Evolutionary conservation across 192 early-diverging fungal species (phyloP).

Genomic region (Coemansia umbellata): DNA sequence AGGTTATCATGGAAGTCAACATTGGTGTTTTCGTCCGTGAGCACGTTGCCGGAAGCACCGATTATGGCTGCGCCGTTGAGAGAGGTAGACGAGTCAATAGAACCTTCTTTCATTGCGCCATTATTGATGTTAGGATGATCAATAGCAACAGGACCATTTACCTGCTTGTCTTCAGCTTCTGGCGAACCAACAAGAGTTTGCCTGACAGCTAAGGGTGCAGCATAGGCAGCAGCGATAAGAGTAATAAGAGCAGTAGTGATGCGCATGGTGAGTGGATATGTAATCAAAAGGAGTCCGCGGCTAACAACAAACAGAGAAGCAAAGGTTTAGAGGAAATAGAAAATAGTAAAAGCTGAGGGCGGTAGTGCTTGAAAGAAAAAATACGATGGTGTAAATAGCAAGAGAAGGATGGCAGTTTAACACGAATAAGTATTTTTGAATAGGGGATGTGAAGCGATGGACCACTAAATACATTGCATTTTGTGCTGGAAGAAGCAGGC

Average conservation of each 20-base stretch:
- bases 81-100: constrained; percentile 30
- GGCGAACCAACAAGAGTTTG: constrained; percentile 33
- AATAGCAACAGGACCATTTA: constrained; percentile 42
- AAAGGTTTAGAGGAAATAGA: no score
- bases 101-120: constrained; percentile 26
- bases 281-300: no score
- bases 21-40: constrained; percentile 30
- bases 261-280: no score
- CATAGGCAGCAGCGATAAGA: constrained; percentile 25
- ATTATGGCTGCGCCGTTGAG: constrained; percentile 30
- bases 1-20: constrained; percentile 44
- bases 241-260: constrained; percentile 19
- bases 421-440: no score
- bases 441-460: no score
- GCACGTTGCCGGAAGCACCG: constrained; percentile 24
- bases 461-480: no score
- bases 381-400: no score
- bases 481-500: no score
- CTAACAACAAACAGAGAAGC: not conserved
- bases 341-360: no score
- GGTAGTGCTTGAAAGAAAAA: no score
- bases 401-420: no score
- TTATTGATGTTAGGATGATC: constrained; percentile 37
- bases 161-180: constrained; percentile 15
- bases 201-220: constrained; percentile 28